These are phyloP conservation scores for Nakazawaea sp. DNA, from an alignment of 805 yeast genomes.

Conservation along the genomic window DNA sequence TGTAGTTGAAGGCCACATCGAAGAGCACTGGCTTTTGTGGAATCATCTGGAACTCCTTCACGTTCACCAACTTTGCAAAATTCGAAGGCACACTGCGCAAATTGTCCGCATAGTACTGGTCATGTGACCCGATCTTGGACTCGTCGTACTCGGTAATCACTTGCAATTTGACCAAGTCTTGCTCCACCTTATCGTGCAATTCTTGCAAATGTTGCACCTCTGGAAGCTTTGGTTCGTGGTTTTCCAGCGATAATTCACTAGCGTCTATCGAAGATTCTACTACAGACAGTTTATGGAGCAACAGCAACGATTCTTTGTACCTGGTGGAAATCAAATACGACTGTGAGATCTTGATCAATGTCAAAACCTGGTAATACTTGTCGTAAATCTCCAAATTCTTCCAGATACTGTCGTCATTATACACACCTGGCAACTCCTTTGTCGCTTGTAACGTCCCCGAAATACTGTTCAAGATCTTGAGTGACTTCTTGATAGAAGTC, in stretches of 20 bases:
- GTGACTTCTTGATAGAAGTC: constrained; percentile 30
- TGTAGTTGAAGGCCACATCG: constrained; percentile 83
- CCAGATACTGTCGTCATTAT: constrained; percentile 68
- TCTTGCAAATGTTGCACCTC: constrained; percentile 24
- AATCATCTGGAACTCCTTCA: constrained; percentile 46
- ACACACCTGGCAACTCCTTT: constrained; percentile 86
- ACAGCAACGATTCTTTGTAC: constrained; percentile 40
- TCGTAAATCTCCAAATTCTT: constrained; percentile 45
- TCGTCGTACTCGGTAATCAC: constrained; percentile 41
- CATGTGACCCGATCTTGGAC: constrained; percentile 14
- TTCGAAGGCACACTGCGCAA: constrained; percentile 21
- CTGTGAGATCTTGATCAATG: constrained; percentile 36
- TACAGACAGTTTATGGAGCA: constrained; percentile 27
- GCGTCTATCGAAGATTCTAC: constrained; percentile 56
- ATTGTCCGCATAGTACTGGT: constrained; percentile 22
- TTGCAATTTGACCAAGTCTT: constrained; percentile 26
- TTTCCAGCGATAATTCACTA: constrained; percentile 53
- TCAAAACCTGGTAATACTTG: constrained; percentile 37
- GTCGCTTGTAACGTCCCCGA: constrained; percentile 49
- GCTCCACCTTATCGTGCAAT: constrained; percentile 17
- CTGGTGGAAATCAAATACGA: constrained; percentile 33
- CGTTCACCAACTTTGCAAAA: constrained; percentile 23
- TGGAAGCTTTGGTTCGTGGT: constrained; percentile 26
- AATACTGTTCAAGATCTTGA: constrained; percentile 45
- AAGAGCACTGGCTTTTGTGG: constrained; percentile 85